Base-by-base conservation (phyloP, 2,329 filamentous ascomycete species). In the Trichocomaceae sp. region DNA sequence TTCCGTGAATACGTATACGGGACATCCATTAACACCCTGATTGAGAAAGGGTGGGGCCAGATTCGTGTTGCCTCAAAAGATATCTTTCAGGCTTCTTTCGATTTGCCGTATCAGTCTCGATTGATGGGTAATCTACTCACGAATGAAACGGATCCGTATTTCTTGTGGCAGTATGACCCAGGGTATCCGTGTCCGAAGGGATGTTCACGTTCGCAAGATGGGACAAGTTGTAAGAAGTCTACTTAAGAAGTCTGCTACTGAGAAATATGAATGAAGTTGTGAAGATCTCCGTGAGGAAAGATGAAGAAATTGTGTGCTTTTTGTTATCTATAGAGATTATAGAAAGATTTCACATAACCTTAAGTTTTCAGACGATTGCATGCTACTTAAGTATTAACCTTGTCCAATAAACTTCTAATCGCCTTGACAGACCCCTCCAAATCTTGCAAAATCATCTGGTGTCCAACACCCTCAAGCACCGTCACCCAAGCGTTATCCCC, bases 1-100 rank as follows among this genome's bases (percentile, higher is more conserved):
- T 81, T 83, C 67, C 71, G 68, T 37, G 80, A 82, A 65, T 79
- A 79, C 61, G 72, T 83, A 7, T 82, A 77, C 60, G 79, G 78
- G 5, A 81, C 78, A 1, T 75, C 70, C 23, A 78, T 80, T 56
- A 68, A 75, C 22, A 70, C 65, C 5, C 67, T 82, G 31, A 65
- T 77, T 12, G 65, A 70, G 35, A 64, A 71, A 37, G 79, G 79
- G 5, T 83, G 79, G 79, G 63, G 64, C n/a, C 77, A 81, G 66
- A 80, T 82, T 44, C 66, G 69, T 5, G 70, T 83, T 35, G 60
- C 66, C 2, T 75, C 74, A 0, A 58, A 64, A 13, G 75, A 81
- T 41, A 63, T 83, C 3, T 79, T 82, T 57, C 66, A 52, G 19
- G 49, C 49, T 45, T 52, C 49, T 52, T 52, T 52, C 19, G 45